phyloP scores from a whole-genome alignment of 305 asterid genomes.

The Plantago coronopus region DNA sequence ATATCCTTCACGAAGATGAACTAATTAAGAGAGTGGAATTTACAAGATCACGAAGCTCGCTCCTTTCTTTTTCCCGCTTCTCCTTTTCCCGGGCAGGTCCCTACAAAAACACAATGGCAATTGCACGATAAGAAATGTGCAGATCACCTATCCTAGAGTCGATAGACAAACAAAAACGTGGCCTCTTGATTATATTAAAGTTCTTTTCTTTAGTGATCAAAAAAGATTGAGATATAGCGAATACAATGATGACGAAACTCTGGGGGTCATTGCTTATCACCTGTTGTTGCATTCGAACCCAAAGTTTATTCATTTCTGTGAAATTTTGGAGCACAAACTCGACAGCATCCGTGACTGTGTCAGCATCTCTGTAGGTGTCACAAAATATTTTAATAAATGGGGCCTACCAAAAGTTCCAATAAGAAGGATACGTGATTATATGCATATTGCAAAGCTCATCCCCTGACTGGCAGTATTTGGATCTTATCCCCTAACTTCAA shows the following conservation, averaged over 20 bases:
- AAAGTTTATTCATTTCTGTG: conserved; percentile 98
- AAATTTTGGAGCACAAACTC: conserved; percentile 98
- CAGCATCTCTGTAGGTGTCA: conserved; percentile 68
- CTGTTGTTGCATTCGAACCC: conserved; percentile 99
- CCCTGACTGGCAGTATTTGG: conserved; percentile 9
- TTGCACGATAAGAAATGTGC: conserved; percentile 40
- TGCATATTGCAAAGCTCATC: conserved; percentile 6
- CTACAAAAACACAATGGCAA: conserved; percentile 54
- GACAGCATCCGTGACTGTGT: conserved; percentile 81
- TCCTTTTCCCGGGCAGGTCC: conserved; percentile 95
- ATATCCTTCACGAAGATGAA: conserved; percentile 23
- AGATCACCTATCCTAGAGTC: conserved; percentile 29
- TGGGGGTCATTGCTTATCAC: conserved; percentile 43
- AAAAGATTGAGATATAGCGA: too few species aligned
- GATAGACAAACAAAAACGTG: conserved; percentile 34
- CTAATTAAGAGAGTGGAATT: conserved; percentile 23
- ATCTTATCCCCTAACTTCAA: conserved; percentile 9
- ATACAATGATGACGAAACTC: conserved; percentile 31
- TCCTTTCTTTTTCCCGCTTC: conserved; percentile 94
- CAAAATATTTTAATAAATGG: conserved; percentile 22
- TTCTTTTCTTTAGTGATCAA: too few species aligned
- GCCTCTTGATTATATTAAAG: conserved; percentile 23
- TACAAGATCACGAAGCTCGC: conserved; percentile 99
- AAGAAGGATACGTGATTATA: conserved; percentile 13
- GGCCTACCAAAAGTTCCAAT: conserved; percentile 14